A percentile compares a stretch with the other conserved stretches of the same genome.
Evolutionary conservation across 2,329 filamentous ascomycete genomes (phyloP).

Genomic region (Ceratocystis cubensis): DNA sequence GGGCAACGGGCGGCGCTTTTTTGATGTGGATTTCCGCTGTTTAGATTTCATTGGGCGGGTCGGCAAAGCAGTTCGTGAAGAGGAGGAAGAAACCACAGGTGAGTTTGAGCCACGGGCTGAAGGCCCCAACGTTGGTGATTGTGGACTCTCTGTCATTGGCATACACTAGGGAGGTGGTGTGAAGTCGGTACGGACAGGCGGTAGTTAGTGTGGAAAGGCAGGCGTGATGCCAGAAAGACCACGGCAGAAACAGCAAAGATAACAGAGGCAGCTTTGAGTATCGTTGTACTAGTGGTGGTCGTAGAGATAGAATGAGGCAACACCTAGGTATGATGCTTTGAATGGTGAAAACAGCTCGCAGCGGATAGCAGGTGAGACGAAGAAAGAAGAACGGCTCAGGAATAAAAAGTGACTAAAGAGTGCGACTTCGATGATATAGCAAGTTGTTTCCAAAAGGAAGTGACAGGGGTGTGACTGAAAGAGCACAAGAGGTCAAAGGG

Average conservation of each 20-base stretch:
- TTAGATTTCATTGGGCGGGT: conserved; percentile 15
- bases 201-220: not conserved
- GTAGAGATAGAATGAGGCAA: too few species aligned
- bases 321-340: too few species aligned
- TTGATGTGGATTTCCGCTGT: conserved; percentile 7
- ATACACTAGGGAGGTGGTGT: not conserved
- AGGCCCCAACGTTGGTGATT: not conserved
- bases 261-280: too few species aligned
- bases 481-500: not conserved
- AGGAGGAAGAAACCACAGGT: not conserved
- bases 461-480: not conserved
- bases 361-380: not conserved
- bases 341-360: too few species aligned
- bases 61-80: conserved; percentile 17
- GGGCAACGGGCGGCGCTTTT: conserved; percentile 15
- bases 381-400: not conserved
- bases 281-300: too few species aligned
- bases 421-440: not conserved
- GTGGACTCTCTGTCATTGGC: conserved; percentile 10
- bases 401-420: not conserved
- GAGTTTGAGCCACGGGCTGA: conserved; percentile 4
- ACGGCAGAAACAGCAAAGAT: not conserved
- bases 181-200: not conserved
- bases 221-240: not conserved
- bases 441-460: not conserved